phyloP scores from a whole-genome alignment of 2,329 filamentous ascomycete genomes.

The Chaetothyriales sp. region DNA sequence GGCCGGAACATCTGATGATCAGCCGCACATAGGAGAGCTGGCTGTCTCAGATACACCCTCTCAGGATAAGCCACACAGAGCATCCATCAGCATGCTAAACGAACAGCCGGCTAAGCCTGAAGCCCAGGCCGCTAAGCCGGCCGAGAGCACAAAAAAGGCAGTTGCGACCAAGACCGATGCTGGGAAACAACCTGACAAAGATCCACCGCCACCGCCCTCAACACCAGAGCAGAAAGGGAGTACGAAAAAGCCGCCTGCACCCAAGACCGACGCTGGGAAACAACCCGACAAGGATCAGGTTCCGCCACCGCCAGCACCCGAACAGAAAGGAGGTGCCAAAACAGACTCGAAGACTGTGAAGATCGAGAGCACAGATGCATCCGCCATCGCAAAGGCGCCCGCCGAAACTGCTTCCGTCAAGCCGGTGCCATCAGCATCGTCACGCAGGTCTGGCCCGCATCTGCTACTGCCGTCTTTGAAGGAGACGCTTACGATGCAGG shows the following conservation, averaged over 20 bases:
- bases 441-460: conserved; percentile 23
- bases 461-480: conserved; percentile 36
- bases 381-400: conserved; percentile 13
- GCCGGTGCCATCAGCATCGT: conserved; percentile 17
- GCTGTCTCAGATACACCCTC: conserved; percentile 16
- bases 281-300: conserved; percentile 5
- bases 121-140: conserved; percentile 1
- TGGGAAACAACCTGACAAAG: neutral
- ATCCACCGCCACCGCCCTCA: conserved; percentile 10
- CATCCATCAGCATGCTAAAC: conserved; percentile 18
- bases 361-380: conserved; percentile 16
- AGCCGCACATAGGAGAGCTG: conserved; percentile 15
- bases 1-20: neutral
- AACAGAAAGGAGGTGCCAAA: conserved; percentile 23
- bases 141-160: conserved; percentile 1
- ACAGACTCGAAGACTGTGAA: conserved; percentile 8
- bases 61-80: conserved; percentile 19
- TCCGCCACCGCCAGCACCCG: conserved; percentile 5
- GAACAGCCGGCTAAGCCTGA: conserved; percentile 3
- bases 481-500: conserved; percentile 32
- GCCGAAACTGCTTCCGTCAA: conserved; percentile 12
- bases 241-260: neutral
- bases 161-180: conserved; percentile 2
- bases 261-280: conserved; percentile 2
- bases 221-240: conserved; percentile 1